A percentile compares a stretch with the other conserved stretches of the same genome.
phyloP scores from a whole-genome alignment of 169 alveolate genomes.

The Plasmodium knowlesi region DNA sequence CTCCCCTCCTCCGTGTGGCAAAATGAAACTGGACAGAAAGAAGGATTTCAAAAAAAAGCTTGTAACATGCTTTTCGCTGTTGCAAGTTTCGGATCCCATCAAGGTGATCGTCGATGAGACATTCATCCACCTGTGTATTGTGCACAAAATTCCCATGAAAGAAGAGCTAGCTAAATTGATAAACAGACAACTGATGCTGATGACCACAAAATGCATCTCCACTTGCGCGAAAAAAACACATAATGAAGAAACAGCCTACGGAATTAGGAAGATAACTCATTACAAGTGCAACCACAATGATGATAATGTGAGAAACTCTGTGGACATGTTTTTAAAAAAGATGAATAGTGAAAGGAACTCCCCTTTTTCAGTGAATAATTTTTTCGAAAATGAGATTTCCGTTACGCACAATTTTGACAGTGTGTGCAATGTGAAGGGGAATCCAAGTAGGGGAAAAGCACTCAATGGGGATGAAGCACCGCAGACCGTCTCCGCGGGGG shows the following conservation, averaged over 20 bases:
- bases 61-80: slow-evolving; percentile 1
- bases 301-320: background rate
- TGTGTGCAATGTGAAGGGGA: slow-evolving; percentile 15
- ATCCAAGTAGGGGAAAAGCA: background rate
- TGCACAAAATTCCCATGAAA: slow-evolving; percentile 45
- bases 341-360: slow-evolving; percentile 5
- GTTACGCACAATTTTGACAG: slow-evolving; percentile 60
- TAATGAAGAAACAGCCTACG: slow-evolving; percentile 62
- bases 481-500: too few relatives aligned
- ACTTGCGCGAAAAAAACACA: background rate
- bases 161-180: slow-evolving; percentile 49
- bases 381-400: slow-evolving; percentile 36
- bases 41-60: slow-evolving; percentile 72
- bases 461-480: background rate
- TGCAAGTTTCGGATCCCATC: slow-evolving; percentile 58
- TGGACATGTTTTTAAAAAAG: slow-evolving; percentile 19
- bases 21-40: slow-evolving; percentile 61
- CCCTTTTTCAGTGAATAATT: slow-evolving; percentile 4
- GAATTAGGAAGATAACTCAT: slow-evolving; percentile 37
- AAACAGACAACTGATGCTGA: slow-evolving; percentile 34
- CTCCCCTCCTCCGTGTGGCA: background rate
- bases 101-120: slow-evolving; percentile 67
- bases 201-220: slow-evolving; percentile 71
- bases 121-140: slow-evolving; percentile 42
- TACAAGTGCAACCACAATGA: slow-evolving; percentile 63